Evolutionary conservation across 441 rosid species (phyloP).

Genomic region (Euphorbia schlechtendalii): DNA sequence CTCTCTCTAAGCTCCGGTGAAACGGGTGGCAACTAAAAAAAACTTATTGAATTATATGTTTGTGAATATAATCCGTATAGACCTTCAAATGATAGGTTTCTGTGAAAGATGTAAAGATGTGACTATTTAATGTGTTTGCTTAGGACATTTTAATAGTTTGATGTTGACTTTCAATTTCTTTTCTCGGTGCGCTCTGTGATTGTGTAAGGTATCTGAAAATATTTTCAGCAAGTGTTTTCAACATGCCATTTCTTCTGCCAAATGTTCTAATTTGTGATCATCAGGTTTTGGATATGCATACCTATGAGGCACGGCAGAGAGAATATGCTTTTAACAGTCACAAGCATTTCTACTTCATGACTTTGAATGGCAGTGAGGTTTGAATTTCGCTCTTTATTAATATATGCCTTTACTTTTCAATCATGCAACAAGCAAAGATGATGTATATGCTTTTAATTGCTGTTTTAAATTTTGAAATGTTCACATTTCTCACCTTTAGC

Average conservation of each 20-base stretch:
- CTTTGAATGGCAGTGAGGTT: conserved; percentile 96
- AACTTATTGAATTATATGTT: neutral
- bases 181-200: neutral
- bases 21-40: no score
- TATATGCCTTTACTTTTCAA: conserved; percentile 10
- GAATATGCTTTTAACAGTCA: conserved; percentile 90
- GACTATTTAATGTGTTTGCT: neutral
- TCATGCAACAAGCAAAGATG: no score
- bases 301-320: conserved; percentile 74
- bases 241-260: conserved; percentile 1
- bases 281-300: conserved; percentile 94
- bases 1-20: no score
- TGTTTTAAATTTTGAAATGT: no score
- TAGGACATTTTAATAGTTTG: neutral
- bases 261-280: conserved; percentile 17
- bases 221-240: neutral
- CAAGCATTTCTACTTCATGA: conserved; percentile 99
- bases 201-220: neutral
- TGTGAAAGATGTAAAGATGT: neutral
- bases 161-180: conserved; percentile 6
- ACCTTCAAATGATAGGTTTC: neutral
- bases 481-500: neutral
- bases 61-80: neutral
- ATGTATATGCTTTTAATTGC: conserved; percentile 2
- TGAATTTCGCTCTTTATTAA: conserved; percentile 15